Evolutionary conservation across 257 asterid species (phyloP).

Genomic region (Solanum sejunctum): DNA sequence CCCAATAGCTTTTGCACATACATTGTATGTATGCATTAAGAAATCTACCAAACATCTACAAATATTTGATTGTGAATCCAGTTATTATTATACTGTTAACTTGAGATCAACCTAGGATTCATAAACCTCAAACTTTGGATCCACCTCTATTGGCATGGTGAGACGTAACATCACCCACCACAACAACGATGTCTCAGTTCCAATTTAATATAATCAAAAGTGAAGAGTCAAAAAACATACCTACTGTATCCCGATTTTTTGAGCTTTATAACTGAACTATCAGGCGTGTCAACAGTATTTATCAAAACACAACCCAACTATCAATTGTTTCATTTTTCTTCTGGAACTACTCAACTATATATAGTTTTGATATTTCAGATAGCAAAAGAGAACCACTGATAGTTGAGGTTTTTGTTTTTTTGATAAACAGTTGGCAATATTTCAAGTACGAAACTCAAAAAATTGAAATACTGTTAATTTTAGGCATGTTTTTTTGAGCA

Average conservation of each 20-base stretch:
- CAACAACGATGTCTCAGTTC: background rate
- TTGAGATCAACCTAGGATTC: background rate
- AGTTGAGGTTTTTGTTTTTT: background rate
- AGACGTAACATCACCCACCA: background rate
- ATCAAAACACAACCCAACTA: background rate
- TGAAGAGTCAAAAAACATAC: background rate
- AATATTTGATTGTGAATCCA: background rate
- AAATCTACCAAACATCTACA: background rate
- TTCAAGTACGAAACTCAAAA: background rate
- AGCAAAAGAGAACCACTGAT: background rate
- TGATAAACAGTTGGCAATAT: background rate
- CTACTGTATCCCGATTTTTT: background rate
- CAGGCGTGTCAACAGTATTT: accelerated
- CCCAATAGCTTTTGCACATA: background rate
- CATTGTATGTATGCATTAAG: background rate
- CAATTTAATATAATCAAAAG: background rate
- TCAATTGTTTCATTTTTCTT: background rate
- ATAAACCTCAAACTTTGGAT: background rate
- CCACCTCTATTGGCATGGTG: background rate
- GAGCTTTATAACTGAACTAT: background rate
- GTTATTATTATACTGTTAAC: background rate
- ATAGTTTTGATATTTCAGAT: background rate
- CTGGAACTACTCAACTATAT: too few relatives aligned
- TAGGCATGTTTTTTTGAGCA: background rate
- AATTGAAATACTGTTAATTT: background rate